Base-by-base conservation (phyloP, 805 yeast genomes). In the Nakazawaea anatomiae region DNA sequence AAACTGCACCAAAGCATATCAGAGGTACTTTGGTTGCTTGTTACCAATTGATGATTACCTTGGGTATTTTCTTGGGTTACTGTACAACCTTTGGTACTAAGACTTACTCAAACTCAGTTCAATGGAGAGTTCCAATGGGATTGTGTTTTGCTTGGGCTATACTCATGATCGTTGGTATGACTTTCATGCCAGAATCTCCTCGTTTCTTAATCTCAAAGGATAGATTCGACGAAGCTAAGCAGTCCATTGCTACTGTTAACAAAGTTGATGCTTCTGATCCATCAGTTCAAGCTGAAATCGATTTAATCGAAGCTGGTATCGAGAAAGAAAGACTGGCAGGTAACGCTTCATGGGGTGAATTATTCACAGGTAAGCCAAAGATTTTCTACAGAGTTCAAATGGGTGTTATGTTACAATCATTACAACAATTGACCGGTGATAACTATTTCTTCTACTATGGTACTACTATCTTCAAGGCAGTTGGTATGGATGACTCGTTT, bases 1-100 rank as follows among this genome's bases (percentile, higher is more conserved):
- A 85, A 65, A 74, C 83, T 53, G 70, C 89, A 51, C 91, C 91
- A 60, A 83, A 82, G 58, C 79, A 76, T 49, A 68, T 84, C 44
- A 79, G 90, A 78, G 89, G 89, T 66, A 73, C 87, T 41, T 73
- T 84, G 52, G 89, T 85, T 48, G 79, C 85, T 39, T 77, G 81
- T 58, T 85, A 77, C 73, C 90, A 85, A 68, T 72, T 85, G 64
- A 80, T 77, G 77, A 78, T 83, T 56, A 83, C 89, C 36, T 68
- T 79, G 44, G 90, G 89, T 71, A 84, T 84, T 58, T 79, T 84
- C 63, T 66, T 83, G 53, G 90, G 89, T 61, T 82, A 82, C 70
- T 77, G 87, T 68, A 74, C 82, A 42, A 80, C 80, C 49, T 84
- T 72, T 62, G 88, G 85, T 57, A 81, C 87, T 54, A 77, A 79